A percentile compares a stretch with the other conserved stretches of the same genome.
Conservation (phyloP, 768 basidiomycete genomes). For the Boletus bicolor region DNA sequence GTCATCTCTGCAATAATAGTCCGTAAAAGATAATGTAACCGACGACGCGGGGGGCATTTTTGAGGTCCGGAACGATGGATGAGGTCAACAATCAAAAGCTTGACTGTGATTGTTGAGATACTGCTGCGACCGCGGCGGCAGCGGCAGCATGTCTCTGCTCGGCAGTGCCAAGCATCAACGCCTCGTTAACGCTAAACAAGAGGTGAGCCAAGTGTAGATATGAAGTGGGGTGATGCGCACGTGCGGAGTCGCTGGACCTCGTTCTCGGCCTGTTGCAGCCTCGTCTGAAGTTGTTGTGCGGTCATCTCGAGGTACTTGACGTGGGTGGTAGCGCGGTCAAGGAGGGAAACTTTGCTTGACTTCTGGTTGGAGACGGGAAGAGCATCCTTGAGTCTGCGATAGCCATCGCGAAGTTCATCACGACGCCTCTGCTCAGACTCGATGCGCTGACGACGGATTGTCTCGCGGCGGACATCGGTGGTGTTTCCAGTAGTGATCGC, state of each 20-base stretch:
- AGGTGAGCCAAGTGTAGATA: neutral
- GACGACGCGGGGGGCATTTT: slow-evolving; percentile 27
- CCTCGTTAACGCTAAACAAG: slow-evolving; percentile 68
- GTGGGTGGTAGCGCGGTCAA: slow-evolving; percentile 86
- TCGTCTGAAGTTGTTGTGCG: slow-evolving; percentile 68
- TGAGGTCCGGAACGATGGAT: slow-evolving; percentile 11
- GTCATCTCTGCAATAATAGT: slow-evolving; percentile 38
- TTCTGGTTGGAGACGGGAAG: slow-evolving; percentile 90
- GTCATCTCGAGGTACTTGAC: slow-evolving; percentile 85
- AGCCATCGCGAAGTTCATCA: slow-evolving; percentile 91
- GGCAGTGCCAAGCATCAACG: slow-evolving; percentile 81
- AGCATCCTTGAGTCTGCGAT: slow-evolving; percentile 85
- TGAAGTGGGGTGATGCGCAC: slow-evolving; percentile 28
- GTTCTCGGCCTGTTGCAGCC: slow-evolving; percentile 73
- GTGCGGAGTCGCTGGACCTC: slow-evolving; percentile 77
- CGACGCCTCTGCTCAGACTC: slow-evolving; percentile 91
- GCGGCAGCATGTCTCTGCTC: slow-evolving; percentile 64
- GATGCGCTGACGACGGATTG: slow-evolving; percentile 88
- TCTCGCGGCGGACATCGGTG: slow-evolving; percentile 79
- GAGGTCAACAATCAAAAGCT: slow-evolving; percentile 43
- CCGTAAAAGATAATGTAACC: slow-evolving; percentile 38
- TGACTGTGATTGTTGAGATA: slow-evolving; percentile 40
- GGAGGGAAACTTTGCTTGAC: slow-evolving; percentile 85
- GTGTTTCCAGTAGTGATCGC: slow-evolving; percentile 39
- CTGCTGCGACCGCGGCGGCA: slow-evolving; percentile 54